These are phyloP conservation scores for Blastobotrys attinorum DNA, from an alignment of 805 yeast genomes.

Conservation along the genomic window DNA sequence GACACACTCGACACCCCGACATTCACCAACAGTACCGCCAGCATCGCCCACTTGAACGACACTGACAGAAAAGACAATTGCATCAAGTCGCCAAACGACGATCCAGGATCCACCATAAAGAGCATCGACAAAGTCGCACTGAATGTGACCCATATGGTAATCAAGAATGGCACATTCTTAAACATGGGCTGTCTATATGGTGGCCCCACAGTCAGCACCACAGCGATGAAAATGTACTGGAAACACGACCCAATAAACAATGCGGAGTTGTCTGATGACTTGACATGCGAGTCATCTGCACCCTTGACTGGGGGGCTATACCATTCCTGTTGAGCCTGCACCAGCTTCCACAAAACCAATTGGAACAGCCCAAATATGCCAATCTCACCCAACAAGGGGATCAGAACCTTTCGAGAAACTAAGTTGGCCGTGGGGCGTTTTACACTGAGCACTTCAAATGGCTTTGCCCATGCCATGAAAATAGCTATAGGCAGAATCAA, in stretches of 20 bases:
- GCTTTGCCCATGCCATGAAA: constrained; percentile 94
- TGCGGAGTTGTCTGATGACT: constrained; percentile 83
- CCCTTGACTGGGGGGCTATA: constrained; percentile 75
- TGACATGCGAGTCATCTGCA: constrained; percentile 68
- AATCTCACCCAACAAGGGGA: constrained; percentile 78
- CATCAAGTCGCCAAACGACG: constrained; percentile 58
- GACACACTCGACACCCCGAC: constrained; percentile 40
- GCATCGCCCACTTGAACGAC: constrained; percentile 37
- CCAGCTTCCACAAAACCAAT: constrained; percentile 53
- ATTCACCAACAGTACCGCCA: constrained; percentile 40
- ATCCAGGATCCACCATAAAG: constrained; percentile 38
- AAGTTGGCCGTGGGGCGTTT: constrained; percentile 93
- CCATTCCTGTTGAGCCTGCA: constrained; percentile 54
- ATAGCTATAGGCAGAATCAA: constrained; percentile 91
- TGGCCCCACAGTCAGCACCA: constrained; percentile 83
- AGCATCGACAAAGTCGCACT: constrained; percentile 48
- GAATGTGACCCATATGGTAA: constrained; percentile 47
- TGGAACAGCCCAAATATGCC: constrained; percentile 58
- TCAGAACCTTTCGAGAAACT: constrained; percentile 78
- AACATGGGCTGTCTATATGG: constrained; percentile 79
- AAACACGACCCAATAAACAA: constrained; percentile 74
- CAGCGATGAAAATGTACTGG: constrained; percentile 80
- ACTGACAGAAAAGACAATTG: constrained; percentile 59
- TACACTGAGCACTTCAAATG: constrained; percentile 47
- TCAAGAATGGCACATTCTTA: constrained; percentile 59